Base-by-base conservation (phyloP, 345 rosid genomes). In the Aethionema arabicum region DNA sequence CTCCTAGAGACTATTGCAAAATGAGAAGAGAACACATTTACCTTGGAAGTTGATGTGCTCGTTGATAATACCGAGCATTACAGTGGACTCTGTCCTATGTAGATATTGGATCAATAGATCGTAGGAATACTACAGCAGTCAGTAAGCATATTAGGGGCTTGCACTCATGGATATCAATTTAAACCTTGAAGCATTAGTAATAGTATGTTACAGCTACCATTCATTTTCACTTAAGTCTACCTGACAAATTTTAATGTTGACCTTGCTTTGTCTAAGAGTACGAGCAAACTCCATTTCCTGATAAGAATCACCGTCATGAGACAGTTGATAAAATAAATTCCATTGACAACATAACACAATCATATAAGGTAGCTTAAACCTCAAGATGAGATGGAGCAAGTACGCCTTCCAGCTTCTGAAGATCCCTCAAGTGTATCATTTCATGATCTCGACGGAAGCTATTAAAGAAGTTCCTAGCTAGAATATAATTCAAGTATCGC, bases 251-350 rank as follows among this genome's bases (percentile, higher is more conserved):
- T 88, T 95, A 52, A 95, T 81, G 74, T 83, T 95, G 66, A 84
- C 88, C 79, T 90, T 90, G 76, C 82, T 83, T 61, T 88, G 81
- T 72, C 96, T 79, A 43, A 95, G 86, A 78, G 84, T 70, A 78
- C 82, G 91, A 58, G 96, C 98, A 66, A 86, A 90, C 73, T 95
- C 98, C 96, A 90, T 88, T 76, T 95, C 99, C 99, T 88, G 76
- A 42, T 68, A 59, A 65, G 7, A 59, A 46, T 6, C 33, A 59
- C 30, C 50, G 38, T 54, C 67, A 65, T 38, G 46, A 53, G 11
- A 38, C 15, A 53, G 32, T 52, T 21, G 44, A 16, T 40, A 32
- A 52, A 42, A 52, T 11, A 44, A 30, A 10, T 40, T 70, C 10
- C 13, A 9, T n/a, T 32, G 38, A 31, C 11, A 48, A 27, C 52